phyloP scores from a whole-genome alignment of 2,329 filamentous ascomycete species.

The Blastomyces gilchristii region DNA sequence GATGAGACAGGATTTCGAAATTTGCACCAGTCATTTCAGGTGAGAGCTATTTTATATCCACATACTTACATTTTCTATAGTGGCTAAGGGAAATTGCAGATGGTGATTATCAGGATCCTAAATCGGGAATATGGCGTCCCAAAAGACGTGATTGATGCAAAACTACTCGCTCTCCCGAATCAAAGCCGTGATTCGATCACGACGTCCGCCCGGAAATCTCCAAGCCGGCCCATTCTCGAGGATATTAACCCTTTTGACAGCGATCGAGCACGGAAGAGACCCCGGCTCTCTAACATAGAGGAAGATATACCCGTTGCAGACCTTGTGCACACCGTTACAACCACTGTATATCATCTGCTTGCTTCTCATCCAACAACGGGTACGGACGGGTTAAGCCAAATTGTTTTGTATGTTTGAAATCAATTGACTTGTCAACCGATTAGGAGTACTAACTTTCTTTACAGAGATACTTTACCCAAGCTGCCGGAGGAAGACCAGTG shows the following conservation, averaged over 20 bases:
- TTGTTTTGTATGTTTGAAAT: slow-evolving; percentile 40
- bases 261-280: slow-evolving; percentile 26
- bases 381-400: slow-evolving; percentile 33
- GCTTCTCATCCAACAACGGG: slow-evolving; percentile 25
- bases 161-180: not conserved
- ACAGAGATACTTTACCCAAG: slow-evolving; percentile 36
- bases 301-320: slow-evolving; percentile 25
- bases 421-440: not conserved
- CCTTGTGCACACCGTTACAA: slow-evolving; percentile 26
- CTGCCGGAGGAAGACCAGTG: slow-evolving; percentile 44
- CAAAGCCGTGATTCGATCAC: not conserved
- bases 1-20: slow-evolving; percentile 15
- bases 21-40: slow-evolving; percentile 26
- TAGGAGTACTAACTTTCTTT: slow-evolving; percentile 11
- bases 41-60: slow-evolving; percentile 14
- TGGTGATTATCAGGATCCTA: slow-evolving; percentile 14
- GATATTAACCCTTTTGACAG: slow-evolving; percentile 10
- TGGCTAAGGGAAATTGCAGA: slow-evolving; percentile 14
- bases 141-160: not conserved
- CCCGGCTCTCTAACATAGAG: slow-evolving; percentile 26
- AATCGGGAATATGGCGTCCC: slow-evolving; percentile 11
- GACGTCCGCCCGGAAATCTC: slow-evolving; percentile 5
- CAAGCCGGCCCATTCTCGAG: slow-evolving; percentile 6
- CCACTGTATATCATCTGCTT: slow-evolving; percentile 26
- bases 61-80: slow-evolving; percentile 1